Evolutionary conservation across 2,329 filamentous ascomycete genomes (phyloP), one percentile per base, ranked within the genome.

Genomic region (Byssothecium circinans): DNA sequence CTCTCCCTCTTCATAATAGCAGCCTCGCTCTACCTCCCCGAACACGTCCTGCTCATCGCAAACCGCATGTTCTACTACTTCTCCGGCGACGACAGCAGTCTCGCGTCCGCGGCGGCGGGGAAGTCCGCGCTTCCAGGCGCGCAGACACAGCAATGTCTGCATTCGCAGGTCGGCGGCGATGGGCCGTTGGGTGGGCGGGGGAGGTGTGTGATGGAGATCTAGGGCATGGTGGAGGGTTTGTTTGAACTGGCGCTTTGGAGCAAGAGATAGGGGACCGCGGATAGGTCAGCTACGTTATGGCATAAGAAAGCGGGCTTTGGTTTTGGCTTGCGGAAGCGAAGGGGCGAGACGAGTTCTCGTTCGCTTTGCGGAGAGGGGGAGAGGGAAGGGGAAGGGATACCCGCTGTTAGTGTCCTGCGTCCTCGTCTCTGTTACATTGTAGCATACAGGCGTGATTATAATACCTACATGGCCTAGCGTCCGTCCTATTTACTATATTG

Each of bases 41-140:
- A 95, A 65, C 92, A 97, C 75, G 77, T 97, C 64, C 80, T 83
- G 64, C 87, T 89, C 68, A 86, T 99, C 62, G 82, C 86, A 66
- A 84, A 85, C 68, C 88, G 92, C 68, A 86, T 90, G 44, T 95
- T 89, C 83, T 99, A 96, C 79, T 99, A 99, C 79, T 89, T 90
- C 72, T 86, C 86, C 56, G 94, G 94, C 59, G 91, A 96, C 67
- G 81, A 83, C 60, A 53, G 60, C 35, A 56, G 54, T 8, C 57
- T 63, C 2, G 32, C 41, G 17, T 27, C 38, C 5, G 32, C 48
- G 8, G 43, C 41, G 6, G 32, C 48, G 8, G 43, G 39, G 6
- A 46, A 55, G 36, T 39, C 53, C 49, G 25, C 59, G 50, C 35
- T 61, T n/a, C 20, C 50, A 15, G 35, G 54, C 35, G 41, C 53